phyloP scores from a whole-genome alignment of 768 basidiomycete genomes.

The Hericium erinaceus region DNA sequence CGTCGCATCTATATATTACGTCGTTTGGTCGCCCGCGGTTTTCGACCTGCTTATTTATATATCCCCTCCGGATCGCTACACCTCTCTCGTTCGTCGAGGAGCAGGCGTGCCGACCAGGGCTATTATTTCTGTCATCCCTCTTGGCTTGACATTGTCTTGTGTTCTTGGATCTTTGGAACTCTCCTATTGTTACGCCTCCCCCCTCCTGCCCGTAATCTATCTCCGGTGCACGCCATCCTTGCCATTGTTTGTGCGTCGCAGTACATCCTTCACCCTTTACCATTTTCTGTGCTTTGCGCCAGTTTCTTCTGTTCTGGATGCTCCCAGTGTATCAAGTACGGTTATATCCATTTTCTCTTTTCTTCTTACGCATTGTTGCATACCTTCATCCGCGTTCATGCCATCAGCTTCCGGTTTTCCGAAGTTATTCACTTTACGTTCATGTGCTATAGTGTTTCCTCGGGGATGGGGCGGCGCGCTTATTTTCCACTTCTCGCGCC shows the following conservation, averaged over 20 bases:
- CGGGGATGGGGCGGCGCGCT: constrained; percentile 7
- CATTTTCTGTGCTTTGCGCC: constrained; percentile 6
- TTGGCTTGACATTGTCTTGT: constrained; percentile 21
- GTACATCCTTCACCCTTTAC: neutral
- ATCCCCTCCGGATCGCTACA: neutral
- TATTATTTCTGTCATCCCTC: constrained; percentile 21
- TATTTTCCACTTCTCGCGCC: neutral
- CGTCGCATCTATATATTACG: constrained; percentile 21
- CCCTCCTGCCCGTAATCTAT: constrained; percentile 7
- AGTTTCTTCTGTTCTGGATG: constrained; percentile 6
- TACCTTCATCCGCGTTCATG: constrained; percentile 2
- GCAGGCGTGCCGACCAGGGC: constrained; percentile 17
- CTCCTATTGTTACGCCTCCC: constrained; percentile 17
- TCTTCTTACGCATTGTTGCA: neutral
- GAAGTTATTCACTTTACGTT: constrained; percentile 12
- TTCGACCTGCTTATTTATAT: constrained; percentile 15
- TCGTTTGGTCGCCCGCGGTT: constrained; percentile 1
- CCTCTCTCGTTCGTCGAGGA: constrained; percentile 19
- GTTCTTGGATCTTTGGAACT: constrained; percentile 35
- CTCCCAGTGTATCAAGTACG: constrained; percentile 15
- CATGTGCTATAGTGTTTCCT: constrained; percentile 10
- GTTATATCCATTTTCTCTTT: constrained; percentile 6
- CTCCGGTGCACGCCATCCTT: neutral
- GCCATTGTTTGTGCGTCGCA: neutral
- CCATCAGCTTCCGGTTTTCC: constrained; percentile 11